Percentiles rank a stretch among this genome's conserved stretches.
phyloP scores from a whole-genome alignment of 148 eudicot genomes.

The Chenopodium formosanum region DNA sequence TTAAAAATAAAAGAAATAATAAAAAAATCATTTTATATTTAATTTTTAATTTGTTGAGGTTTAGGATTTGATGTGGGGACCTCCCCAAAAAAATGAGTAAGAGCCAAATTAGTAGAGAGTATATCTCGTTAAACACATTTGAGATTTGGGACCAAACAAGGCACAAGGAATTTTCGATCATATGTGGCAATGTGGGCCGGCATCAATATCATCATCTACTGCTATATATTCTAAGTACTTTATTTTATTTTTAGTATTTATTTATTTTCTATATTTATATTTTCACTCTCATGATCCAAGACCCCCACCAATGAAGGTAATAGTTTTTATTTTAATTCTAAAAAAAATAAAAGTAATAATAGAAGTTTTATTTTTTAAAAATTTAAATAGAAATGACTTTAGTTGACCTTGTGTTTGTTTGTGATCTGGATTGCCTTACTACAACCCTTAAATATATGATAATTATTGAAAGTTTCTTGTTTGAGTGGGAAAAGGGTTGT shows the following conservation, averaged over 20 bases:
- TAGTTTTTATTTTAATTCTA: too few species aligned
- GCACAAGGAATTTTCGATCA: conserved; percentile 38
- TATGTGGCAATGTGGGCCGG: conserved; percentile 26
- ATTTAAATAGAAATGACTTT: conserved; percentile 26
- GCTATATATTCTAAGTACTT: too few species aligned
- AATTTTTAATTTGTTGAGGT: not conserved
- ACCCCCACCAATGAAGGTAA: conserved; percentile 21
- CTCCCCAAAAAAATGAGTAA: not conserved
- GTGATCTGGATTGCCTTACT: conserved; percentile 12
- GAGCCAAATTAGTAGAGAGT: not conserved
- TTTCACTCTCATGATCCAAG: not conserved
- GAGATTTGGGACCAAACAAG: conserved; percentile 31
- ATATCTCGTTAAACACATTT: conserved; percentile 17
- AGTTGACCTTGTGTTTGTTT: conserved; percentile 25
- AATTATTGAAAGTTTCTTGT: conserved; percentile 14
- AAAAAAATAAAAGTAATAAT: too few species aligned
- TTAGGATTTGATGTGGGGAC: conserved; percentile 23
- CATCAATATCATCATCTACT: conserved; percentile 24
- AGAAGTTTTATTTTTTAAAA: not conserved
- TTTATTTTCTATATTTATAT: not conserved
- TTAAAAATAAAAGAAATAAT: not conserved
- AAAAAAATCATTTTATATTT: conserved; percentile 1
- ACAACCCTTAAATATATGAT: not conserved
- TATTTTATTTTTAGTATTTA: not conserved
- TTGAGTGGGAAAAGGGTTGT: not conserved